phyloP scores from a whole-genome alignment of 2,329 filamentous ascomycete species.

The Rhynchosporium graminicola region DNA sequence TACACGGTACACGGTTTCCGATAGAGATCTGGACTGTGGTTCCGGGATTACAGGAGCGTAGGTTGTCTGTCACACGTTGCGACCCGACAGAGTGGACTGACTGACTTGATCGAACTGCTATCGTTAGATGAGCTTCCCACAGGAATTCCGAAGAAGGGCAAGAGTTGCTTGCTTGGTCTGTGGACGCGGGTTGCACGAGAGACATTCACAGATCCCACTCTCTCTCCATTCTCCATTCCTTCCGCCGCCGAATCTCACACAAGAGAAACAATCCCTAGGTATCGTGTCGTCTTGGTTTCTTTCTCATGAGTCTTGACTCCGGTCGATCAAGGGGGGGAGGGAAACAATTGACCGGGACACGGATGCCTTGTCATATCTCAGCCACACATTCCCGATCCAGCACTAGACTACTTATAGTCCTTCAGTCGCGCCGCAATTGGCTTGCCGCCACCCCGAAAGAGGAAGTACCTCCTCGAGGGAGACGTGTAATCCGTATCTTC shows the following conservation, averaged over 20 bases:
- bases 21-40: background rate
- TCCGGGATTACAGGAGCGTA: slow-evolving; percentile 2
- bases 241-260: background rate
- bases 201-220: background rate
- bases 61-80: background rate
- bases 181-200: background rate
- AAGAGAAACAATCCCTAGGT: too few species aligned
- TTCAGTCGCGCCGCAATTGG: background rate
- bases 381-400: slow-evolving; percentile 1
- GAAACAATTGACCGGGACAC: background rate
- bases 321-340: too few species aligned
- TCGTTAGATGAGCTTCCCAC: background rate
- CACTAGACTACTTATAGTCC: slow-evolving; percentile 1
- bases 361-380: background rate
- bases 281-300: too few species aligned
- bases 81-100: background rate
- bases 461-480: background rate
- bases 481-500: background rate
- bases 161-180: background rate
- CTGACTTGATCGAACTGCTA: background rate
- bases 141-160: background rate
- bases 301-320: too few species aligned
- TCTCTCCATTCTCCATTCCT: background rate
- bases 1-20: background rate
- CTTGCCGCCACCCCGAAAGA: slow-evolving; percentile 5